Conservation (phyloP, 352 stramenopile genomes). For the Albugo laibachii region DNA sequence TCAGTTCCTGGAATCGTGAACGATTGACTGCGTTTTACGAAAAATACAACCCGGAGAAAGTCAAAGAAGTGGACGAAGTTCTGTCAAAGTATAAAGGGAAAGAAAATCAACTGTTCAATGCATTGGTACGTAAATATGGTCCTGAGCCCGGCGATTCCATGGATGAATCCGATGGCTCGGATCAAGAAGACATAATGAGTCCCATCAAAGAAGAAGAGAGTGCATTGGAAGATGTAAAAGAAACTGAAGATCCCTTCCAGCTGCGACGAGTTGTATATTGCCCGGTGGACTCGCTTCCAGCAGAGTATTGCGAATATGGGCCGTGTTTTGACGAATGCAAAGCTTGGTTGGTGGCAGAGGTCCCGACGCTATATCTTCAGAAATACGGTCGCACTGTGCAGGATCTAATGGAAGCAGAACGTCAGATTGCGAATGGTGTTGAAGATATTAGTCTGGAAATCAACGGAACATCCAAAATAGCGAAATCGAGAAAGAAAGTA, state of each 20-base stretch:
- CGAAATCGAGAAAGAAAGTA: conserved; percentile 74
- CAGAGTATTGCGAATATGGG: conserved; percentile 76
- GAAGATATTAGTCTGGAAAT: conserved; percentile 57
- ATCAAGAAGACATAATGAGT: conserved; percentile 8
- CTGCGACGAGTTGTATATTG: conserved; percentile 53
- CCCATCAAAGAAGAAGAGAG: conserved; percentile 13
- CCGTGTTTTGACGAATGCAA: conserved; percentile 74
- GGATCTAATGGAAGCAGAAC: conserved; percentile 54
- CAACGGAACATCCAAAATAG: conserved; percentile 31
- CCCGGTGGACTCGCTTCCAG: conserved; percentile 60
- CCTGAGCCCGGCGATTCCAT: conserved; percentile 57
- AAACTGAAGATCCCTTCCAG: conserved; percentile 23
- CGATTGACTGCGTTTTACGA: conserved; percentile 59
- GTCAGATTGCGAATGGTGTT: conserved; percentile 57
- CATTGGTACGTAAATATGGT: conserved; percentile 70
- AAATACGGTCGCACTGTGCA: conserved; percentile 73
- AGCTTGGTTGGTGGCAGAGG: conserved; percentile 56
- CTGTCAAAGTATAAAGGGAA: conserved; percentile 69
- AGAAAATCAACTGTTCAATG: conserved; percentile 57
- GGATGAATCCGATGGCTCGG: conserved; percentile 31
- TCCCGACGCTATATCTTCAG: conserved; percentile 39
- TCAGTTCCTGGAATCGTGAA: conserved; percentile 16
- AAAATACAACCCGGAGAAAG: conserved; percentile 68
- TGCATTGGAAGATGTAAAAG: conserved; percentile 20
- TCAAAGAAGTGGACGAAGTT: conserved; percentile 35